Conservation (phyloP, 345 rosid species). For the Carallia brachiata region DNA sequence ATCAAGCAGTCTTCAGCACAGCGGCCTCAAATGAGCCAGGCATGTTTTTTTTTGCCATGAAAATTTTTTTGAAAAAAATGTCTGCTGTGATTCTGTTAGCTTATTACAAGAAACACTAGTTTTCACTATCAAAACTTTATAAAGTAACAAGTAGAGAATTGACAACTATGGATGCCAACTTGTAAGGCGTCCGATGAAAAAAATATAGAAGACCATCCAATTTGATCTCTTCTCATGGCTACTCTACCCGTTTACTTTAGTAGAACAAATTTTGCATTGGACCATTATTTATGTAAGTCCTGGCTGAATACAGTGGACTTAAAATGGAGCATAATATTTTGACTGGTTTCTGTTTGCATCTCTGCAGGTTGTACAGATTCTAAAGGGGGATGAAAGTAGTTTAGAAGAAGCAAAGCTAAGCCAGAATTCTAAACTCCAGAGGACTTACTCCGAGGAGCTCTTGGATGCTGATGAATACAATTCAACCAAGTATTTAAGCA, state of each 20-base stretch:
- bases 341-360: not conserved
- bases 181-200: no score
- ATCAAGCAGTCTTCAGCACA: conserved; percentile 51
- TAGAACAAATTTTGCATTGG: no score
- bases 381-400: conserved; percentile 49
- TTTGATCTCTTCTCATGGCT: no score
- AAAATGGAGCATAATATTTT: not conserved
- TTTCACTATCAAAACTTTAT: no score
- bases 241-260: no score
- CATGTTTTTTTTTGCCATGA: conserved; percentile 21
- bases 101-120: no score
- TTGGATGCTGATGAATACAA: conserved; percentile 68
- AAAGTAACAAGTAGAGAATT: no score
- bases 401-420: conserved; percentile 33
- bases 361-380: conserved; percentile 53
- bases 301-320: not conserved
- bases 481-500: conserved; percentile 52
- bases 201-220: no score
- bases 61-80: no score
- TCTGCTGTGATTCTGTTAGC: no score
- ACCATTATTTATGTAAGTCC: no score
- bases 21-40: conserved; percentile 86
- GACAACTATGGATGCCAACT: no score
- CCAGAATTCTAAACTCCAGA: conserved; percentile 33
- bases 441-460: conserved; percentile 73